Base-by-base conservation (phyloP, 2,329 filamentous ascomycete species). In the Dichotomopilus funicola region DNA sequence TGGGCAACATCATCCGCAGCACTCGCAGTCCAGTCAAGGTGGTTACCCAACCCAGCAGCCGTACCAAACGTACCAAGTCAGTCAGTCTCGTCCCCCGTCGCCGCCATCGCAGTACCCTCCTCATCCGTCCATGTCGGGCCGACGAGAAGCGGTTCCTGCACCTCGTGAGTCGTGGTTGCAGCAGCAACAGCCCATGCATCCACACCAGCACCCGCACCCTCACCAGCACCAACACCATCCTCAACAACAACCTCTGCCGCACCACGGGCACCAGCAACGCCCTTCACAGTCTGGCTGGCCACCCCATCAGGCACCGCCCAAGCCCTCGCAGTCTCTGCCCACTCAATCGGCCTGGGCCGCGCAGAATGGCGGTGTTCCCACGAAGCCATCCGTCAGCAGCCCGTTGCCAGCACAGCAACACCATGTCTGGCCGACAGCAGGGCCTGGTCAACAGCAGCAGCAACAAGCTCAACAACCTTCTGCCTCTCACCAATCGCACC, bases 41-140 rank as follows among this genome's bases (percentile, higher is more conserved):
- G 61, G 59, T 8, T 66, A 67, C 35, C 64, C 64, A 40, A 45
- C 35, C 11, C 61, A 58, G 42, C 57, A 57, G 44, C 46, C 59
- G 73, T 54, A 80, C 58, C 73, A 76, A 54, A 61, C 73, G 10
- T 76, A 77, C 58, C 62, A 70, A 1, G 69, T 71, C 3, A 54
- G 41, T 5, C 57, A 56, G 45, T 64, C 67, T n/a, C 69, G 71
- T 11, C 71, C 72, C 27, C 73, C 74, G n/a, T 78, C 79, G 6
- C 75, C 79, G n/a, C 73, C 77, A n/a, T 74, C 77, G 19, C 80
- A 82, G 60, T 83, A 83, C 55, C 70, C 74, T 0, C 66, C 72
- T 8, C 79, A 82, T 63, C 70, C 72, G n/a, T 63, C 73, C 27
- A 65, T 70, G 11, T 64, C 75, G 10, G 71, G 75, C 34, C 68